Base-by-base conservation (phyloP, 805 yeast genomes). In the Martiniozyma abietophila region DNA sequence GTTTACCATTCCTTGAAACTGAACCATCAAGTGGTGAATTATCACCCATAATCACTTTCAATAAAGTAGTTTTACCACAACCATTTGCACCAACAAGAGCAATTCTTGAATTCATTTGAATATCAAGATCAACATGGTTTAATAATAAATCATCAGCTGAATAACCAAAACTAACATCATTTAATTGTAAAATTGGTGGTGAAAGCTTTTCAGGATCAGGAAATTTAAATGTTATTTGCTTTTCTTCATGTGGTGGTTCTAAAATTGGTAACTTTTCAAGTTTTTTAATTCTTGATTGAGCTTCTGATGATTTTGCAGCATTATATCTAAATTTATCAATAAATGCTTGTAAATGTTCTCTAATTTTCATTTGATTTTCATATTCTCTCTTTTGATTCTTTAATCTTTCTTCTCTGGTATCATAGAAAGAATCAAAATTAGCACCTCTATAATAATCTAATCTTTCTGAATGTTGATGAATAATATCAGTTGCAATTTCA, bases 41-140 rank as follows among this genome's bases (percentile, higher is more conserved):
- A 45, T 66, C 74, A 43, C 83, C 96, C 74, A 88, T 77, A 47
- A 92, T 65, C 27, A 92, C 64, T 56, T 89, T 89, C 53, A 92
- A 69, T 42, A 92, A 65, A 3, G 99, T 92, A 8, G 98, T 88
- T 59, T 92, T 92, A 81, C 99, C 99, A 54, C 96, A 84, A 65
- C 99, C 99, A 56, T 92, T 92, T 40, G 96, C 97, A 71, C 99
- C 99, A 40, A 92, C 95, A 40, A 92, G 67, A 0, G 97, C 98
- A 49, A 92, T 82, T 58, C 99, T 73, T 1, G 96, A 86, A 50
- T 88, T 83, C 83, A 89, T 68, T 58, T 84, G 95, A 35, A 92
- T 84, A 46, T 85, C 94, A 41, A 92, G 58, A 46, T 88, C 95
- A 27, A 88, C 96, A 47, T 84, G 65, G 20, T 69, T 67, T 43